Evolutionary conservation across 768 basidiomycete genomes (phyloP).

Genomic region (Naganishia kalamii): DNA sequence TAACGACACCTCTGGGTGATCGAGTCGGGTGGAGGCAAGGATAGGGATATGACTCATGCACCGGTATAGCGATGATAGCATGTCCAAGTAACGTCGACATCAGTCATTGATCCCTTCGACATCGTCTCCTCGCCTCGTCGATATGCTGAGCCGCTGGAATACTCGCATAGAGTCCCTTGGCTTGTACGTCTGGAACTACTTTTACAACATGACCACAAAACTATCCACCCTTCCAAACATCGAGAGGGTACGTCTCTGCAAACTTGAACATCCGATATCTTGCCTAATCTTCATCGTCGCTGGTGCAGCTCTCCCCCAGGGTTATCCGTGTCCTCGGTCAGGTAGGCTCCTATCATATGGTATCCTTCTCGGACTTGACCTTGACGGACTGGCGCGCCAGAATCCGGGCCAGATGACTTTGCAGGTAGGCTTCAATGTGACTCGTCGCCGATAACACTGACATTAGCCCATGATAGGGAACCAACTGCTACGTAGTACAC

Average conservation of each 20-base stretch:
- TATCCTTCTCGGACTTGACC: background rate
- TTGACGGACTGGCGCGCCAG: background rate
- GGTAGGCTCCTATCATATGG: background rate
- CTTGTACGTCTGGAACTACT: background rate
- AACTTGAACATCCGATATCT: background rate
- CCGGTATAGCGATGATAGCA: too few species aligned
- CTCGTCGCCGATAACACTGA: background rate
- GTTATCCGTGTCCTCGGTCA: constrained; percentile 17
- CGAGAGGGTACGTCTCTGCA: background rate
- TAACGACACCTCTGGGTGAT: too few species aligned
- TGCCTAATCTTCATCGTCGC: background rate
- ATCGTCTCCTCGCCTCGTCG: background rate
- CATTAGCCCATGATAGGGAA: background rate
- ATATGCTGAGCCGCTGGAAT: constrained; percentile 6
- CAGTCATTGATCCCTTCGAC: too few species aligned
- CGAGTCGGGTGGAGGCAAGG: too few species aligned
- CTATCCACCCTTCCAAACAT: background rate
- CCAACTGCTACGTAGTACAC: constrained; percentile 21
- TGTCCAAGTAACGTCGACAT: too few species aligned
- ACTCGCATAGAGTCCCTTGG: background rate
- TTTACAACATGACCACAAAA: constrained; percentile 11
- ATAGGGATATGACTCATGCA: too few species aligned
- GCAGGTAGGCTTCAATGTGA: background rate
- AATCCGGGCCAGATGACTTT: constrained; percentile 22
- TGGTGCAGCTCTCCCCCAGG: constrained; percentile 6